Evolutionary conservation across 2,329 filamentous ascomycete species (phyloP).

Genomic region (Penicillium sp.): DNA sequence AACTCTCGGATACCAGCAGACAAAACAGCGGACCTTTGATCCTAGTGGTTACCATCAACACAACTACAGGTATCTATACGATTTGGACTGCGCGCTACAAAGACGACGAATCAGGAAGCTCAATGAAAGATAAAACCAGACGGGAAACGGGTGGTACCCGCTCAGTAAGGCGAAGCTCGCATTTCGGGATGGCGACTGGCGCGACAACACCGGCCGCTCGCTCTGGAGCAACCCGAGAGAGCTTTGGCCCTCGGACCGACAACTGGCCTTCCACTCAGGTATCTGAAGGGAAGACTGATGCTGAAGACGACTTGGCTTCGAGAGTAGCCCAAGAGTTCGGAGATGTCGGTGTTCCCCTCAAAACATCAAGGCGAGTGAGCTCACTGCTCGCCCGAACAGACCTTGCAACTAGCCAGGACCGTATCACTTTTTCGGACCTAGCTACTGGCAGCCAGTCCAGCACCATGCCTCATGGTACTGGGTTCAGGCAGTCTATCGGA

Average conservation of each 20-base stretch:
- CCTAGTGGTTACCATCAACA: slow-evolving; percentile 77
- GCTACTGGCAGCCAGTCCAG: slow-evolving; percentile 46
- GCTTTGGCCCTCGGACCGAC: slow-evolving; percentile 59
- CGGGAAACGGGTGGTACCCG: slow-evolving; percentile 58
- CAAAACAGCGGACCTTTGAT: slow-evolving; percentile 57
- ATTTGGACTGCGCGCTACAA: slow-evolving; percentile 82
- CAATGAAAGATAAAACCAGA: slow-evolving; percentile 39
- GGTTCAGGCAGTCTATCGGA: slow-evolving; percentile 69
- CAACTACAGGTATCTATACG: slow-evolving; percentile 71
- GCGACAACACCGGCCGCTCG: slow-evolving; percentile 68
- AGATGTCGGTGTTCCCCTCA: slow-evolving; percentile 53
- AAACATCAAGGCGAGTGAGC: slow-evolving; percentile 76
- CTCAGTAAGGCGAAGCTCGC: slow-evolving; percentile 66
- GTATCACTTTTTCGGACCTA: slow-evolving; percentile 73
- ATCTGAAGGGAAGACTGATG: slow-evolving; percentile 25
- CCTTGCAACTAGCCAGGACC: slow-evolving; percentile 78
- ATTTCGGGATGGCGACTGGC: slow-evolving; percentile 64
- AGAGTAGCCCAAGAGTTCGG: slow-evolving; percentile 68
- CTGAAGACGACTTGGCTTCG: slow-evolving; percentile 61
- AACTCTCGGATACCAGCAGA: slow-evolving; percentile 26
- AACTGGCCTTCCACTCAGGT: slow-evolving; percentile 15
- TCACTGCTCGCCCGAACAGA: slow-evolving; percentile 86
- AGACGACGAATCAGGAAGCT: slow-evolving; percentile 58
- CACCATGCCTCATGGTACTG: slow-evolving; percentile 37
- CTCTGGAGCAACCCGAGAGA: slow-evolving; percentile 70